Base-by-base conservation (phyloP, 208 protist species). In the Angomonas deanei region DNA sequence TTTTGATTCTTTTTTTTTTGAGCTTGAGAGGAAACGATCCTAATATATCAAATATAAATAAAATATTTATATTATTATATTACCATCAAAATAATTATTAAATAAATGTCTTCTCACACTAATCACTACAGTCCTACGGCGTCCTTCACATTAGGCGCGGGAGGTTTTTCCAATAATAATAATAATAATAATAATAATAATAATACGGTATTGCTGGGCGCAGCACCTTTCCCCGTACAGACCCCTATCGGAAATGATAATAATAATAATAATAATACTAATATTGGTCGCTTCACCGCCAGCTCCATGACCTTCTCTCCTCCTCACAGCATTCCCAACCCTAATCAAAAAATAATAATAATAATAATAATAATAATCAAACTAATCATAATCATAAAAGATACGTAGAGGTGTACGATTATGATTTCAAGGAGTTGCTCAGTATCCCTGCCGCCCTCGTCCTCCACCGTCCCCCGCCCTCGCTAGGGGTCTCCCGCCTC, bases 371-470 rank as follows among this genome's bases (percentile, higher is more conserved):
- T 28, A 62, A 62, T 62, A 60, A 60, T 60, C 39, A 60, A 10
- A 60, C 5, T 60, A 60, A 60, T 28, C 39, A 28, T 60, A 60
- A 60, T 32, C 39, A 28, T 47, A 47, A 28, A 13, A 19, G 10
- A 11, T 13, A 13, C 48, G 26, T 23, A 15, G 34, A 62, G 10
- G 80, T 90, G 11, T 91, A 86, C 76, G 75, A 84, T 66, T 64
- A 66, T 1, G 80, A 91, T 53, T 88, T 91, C 64, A 75, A 71
- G 36, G 61, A 72, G 26, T 21, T 86, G 30, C 61, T 88, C 3
- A 72, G 71, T 11, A 70, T 91, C 30, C 81, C 78, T 0, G 59
- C 33, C 1, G 28, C 55, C 42, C 52, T 69, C n/a, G 50, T 88
- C 3, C 30, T 73, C 32, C 84, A 91, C 53, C 64, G 59, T 2